Base-by-base conservation (phyloP, 2,329 filamentous ascomycete species). In the Cytospora leucostoma region DNA sequence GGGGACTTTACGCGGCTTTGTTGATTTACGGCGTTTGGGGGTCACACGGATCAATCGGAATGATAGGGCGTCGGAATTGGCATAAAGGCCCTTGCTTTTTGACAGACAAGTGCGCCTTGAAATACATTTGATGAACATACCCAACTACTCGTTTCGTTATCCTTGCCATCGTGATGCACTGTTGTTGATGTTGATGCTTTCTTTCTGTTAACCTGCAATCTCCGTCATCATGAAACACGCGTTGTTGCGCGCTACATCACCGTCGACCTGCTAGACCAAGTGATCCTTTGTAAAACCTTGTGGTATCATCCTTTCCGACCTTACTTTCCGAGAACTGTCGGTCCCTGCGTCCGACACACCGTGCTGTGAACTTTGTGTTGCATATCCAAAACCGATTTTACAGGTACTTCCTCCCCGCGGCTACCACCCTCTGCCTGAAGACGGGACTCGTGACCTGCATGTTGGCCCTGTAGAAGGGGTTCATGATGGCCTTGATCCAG, bases 401-500 rank as follows among this genome's bases (percentile, higher is more conserved):
- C 64, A 97, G 76, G 78, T 95, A 97, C 77, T 98, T 99, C 78
- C 92, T 92, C 69, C 93, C 95, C 0, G 94, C 94, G 2, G 92
- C 92, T 1, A 87, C 88, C 21, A 99, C 93, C 71, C 91, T 86
- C 62, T 85, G 81, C 68, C 91, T 84, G 75, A 99, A 99, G 1
- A 97, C 85, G 0, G 92, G 90, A 76, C 93, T 98, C 73, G 84
- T 87, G 59, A 99, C 88, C 70, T 91, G 88, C 82, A 90, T 90
- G 68, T 96, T 94, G 61, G 89, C 86, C 60, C 84, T 83, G 79
- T 97, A 98, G 75, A 99, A 99, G 0, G 95, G 95, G 73, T 88
- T 98, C 95, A 99, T 98, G 63, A 93, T 88, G 13, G 93, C 91
- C 83, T 99, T 99, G 68, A 97, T 86, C 89, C 94, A 99, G 69